phyloP scores from a whole-genome alignment of 176 grass and related monocot species.

The Ampelocalamus luodianensis region DNA sequence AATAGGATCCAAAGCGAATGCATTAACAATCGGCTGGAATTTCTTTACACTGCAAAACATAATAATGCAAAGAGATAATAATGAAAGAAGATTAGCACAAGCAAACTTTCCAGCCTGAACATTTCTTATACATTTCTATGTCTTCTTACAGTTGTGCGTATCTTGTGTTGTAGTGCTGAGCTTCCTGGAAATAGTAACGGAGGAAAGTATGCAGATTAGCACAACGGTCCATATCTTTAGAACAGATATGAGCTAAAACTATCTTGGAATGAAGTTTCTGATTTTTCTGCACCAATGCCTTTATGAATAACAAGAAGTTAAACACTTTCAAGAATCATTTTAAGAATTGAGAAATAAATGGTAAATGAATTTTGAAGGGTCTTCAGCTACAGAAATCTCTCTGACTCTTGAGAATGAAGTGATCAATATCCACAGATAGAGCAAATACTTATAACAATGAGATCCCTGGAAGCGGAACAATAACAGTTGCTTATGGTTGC shows the following conservation, averaged over 20 bases:
- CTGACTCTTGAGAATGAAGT: background rate
- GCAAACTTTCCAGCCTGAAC: background rate
- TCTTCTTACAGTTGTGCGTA: too few relatives aligned
- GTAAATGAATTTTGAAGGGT: background rate
- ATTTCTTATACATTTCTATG: too few relatives aligned
- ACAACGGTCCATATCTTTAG: too few relatives aligned
- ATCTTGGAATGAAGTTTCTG: background rate
- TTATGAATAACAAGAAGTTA: background rate
- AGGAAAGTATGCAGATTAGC: too few relatives aligned
- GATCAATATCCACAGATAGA: background rate
- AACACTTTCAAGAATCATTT: background rate
- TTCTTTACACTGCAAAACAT: background rate
- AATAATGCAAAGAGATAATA: background rate
- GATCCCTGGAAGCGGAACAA: background rate
- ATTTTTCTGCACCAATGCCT: background rate
- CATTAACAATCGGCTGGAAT: background rate
- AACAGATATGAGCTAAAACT: too few relatives aligned
- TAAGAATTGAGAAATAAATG: background rate
- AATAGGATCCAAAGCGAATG: background rate
- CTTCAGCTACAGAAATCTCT: background rate
- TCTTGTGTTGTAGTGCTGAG: too few relatives aligned
- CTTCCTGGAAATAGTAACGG: too few relatives aligned
- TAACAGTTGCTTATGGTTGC: background rate
- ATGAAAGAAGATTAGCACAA: background rate
- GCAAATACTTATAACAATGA: slow-evolving; percentile 13